Base-by-base conservation (phyloP, 768 basidiomycete genomes). In the Krasilnikovozyma curviuscula region DNA sequence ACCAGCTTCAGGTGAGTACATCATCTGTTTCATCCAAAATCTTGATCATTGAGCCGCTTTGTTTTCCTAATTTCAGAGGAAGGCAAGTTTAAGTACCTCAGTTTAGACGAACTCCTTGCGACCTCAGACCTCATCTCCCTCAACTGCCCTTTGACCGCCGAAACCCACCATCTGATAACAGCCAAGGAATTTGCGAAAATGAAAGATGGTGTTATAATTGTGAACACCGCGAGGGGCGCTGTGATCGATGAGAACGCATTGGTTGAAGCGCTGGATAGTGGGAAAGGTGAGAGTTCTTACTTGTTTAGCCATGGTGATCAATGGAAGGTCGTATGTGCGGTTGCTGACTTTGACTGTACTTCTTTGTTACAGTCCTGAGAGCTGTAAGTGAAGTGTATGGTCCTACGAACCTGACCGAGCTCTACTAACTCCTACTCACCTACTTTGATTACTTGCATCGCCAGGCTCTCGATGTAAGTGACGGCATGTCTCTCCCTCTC, bases 401-500 rank as follows among this genome's bases (percentile, higher is more conserved):
- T n/a, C n/a, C n/a, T n/a, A n/a, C n/a, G n/a, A n/a, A n/a, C n/a
- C n/a, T n/a, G n/a, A n/a, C 24, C 21, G 3, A 14, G 10, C 23
- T 5, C 9, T 19, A 3, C 24, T 30, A 16, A 12, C 41, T 29
- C 41, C 8, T 27, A 18, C 13, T 16, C 7, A 14, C 41, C 19
- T 8, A 14, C 19, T 27, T 16, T 5, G 25, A 18, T 30, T 14
- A 27, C 28, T 43, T 3, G 16, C 28, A 9, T 7, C 25, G 5
- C 40, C 77, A 71, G 0, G 77, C 73, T 0, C 59, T 79, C 47
- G 78, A 79, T 60, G 78, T 80, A 0, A 79, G 71, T 56, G 76
- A 10, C n/a, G 9, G 10, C 32, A n/a, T 33, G 9, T 25, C 40
- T 42, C 5, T 14, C 5, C 27, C 13, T 28, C 27, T 29, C 40